These are phyloP conservation scores for Lophiotrema nucula DNA, from an alignment of 495 filamentous ascomycete genomes.

Conservation along the genomic window DNA sequence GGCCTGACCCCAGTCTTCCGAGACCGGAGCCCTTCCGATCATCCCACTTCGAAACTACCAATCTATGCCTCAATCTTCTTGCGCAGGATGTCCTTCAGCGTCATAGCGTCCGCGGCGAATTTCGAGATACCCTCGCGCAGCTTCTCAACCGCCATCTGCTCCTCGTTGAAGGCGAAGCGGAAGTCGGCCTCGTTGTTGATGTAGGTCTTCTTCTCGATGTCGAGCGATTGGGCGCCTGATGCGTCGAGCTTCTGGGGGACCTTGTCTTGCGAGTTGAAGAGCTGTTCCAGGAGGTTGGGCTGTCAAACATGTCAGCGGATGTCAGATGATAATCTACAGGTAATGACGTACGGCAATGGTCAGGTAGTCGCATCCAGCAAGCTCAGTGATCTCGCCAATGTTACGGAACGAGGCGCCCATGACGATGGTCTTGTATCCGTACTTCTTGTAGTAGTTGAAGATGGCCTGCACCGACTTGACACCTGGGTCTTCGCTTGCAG, in stretches of 20 bases:
- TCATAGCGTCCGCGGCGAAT: constrained; percentile 93
- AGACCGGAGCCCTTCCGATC: constrained; percentile 28
- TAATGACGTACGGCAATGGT: constrained; percentile 79
- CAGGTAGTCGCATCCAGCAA: constrained; percentile 97
- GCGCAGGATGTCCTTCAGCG: constrained; percentile 88
- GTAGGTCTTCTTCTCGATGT: constrained; percentile 88
- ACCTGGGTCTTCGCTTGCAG: constrained; percentile 86
- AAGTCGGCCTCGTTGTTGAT: constrained; percentile 84
- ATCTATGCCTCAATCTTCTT: constrained; percentile 61
- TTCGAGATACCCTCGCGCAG: constrained; percentile 97
- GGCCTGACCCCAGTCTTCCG: constrained; percentile 8
- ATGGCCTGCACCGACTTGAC: constrained; percentile 93
- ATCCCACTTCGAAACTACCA: not conserved
- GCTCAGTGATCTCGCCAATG: constrained; percentile 92
- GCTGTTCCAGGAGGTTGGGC: constrained; percentile 91
- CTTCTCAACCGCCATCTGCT: constrained; percentile 99
- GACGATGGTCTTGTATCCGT: constrained; percentile 96
- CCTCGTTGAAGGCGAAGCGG: constrained; percentile 99
- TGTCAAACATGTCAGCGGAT: constrained; percentile 36
- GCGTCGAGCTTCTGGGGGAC: constrained; percentile 94
- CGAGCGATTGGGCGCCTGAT: constrained; percentile 57
- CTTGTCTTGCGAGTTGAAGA: constrained; percentile 71
- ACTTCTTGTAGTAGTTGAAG: constrained; percentile 99
- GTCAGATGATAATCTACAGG: not conserved
- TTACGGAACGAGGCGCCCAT: constrained; percentile 99